Base-by-base conservation (phyloP, 768 basidiomycete genomes). In the Agaricus sinodeliciosus region DNA sequence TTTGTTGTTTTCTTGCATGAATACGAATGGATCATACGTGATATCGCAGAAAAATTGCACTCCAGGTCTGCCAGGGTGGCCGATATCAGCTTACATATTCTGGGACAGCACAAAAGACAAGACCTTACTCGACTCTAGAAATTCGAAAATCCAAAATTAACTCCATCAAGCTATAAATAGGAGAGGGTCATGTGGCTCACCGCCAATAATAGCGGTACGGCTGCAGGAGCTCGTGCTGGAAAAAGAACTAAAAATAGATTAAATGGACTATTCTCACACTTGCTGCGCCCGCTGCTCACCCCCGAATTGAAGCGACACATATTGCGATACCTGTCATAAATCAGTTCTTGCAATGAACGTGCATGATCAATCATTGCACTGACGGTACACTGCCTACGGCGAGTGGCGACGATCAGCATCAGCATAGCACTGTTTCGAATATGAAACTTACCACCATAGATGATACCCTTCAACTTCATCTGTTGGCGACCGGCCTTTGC, bases 231-330 rank as follows among this genome's bases (percentile, higher is more conserved):
- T 85, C 80, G 57, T 94, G 92, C 40, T 78, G 75, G 71, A 81
- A 94, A 71, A 95, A 94, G 72, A 87, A 90, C 83, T 90, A 45
- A 1, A 28, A 43, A 26, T 19, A 28, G 37, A 28, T 37, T 49
- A 6, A 48, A 18, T 22, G 40, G 16, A 48, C 40, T 36, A 8
- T n/a, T 36, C 16, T 55, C 45, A 49, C 16, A 36, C 31, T 15
- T 27, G 22, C 9, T 16, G 44, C 22, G 22, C 34, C 40, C 0
- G 34, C 9, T 5, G 71, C 83, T 58, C 67, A 91, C 90, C 28
- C 90, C 92, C 43, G 90, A 93, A 69, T 94, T 92, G 69, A 85
- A 97, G 9, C 94, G 82, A 68, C 94, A 96, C 94, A 96, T 95
- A 60, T 95, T 93, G 37, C 94, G 82, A 63, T 96, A 95, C 16